Conservation (phyloP, 2,329 filamentous ascomycete genomes). For the Hymenoscyphus albidus region DNA sequence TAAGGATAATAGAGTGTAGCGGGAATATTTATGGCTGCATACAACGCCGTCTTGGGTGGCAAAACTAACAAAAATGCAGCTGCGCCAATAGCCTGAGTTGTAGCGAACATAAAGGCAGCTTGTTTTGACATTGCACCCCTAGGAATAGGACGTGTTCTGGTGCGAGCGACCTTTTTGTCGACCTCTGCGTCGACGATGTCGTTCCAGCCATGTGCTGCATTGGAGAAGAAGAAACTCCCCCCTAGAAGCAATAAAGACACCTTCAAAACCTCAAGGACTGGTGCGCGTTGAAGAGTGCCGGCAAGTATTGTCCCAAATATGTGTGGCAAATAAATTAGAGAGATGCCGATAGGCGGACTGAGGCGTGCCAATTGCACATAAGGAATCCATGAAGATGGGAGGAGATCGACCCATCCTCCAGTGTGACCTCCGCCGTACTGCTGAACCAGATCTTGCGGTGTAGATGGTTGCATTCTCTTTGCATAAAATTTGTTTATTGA, state of each 20-base stretch:
- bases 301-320: too few relatives aligned
- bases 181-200: slow-evolving; percentile 6
- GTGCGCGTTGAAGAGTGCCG: too few relatives aligned
- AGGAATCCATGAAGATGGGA: slow-evolving; percentile 1
- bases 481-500: too few relatives aligned
- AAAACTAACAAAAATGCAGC: neutral
- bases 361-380: slow-evolving; percentile 8
- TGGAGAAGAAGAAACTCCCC: too few relatives aligned
- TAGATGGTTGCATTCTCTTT: too few relatives aligned
- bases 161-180: slow-evolving; percentile 4
- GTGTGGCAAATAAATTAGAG: neutral
- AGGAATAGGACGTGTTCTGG: neutral
- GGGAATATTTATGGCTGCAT: neutral
- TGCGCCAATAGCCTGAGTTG: neutral
- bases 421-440: slow-evolving; percentile 3
- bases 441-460: neutral
- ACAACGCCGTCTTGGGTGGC: neutral
- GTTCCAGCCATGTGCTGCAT: slow-evolving; percentile 7
- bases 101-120: slow-evolving; percentile 3
- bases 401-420: neutral
- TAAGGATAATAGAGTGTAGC: neutral
- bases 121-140: slow-evolving; percentile 1
- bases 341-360: neutral
- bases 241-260: too few relatives aligned
- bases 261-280: too few relatives aligned